Percentiles rank a stretch among this genome's conserved stretches.
Evolutionary conservation across 257 asterid species (phyloP).

Genomic region (Solanum piurae): DNA sequence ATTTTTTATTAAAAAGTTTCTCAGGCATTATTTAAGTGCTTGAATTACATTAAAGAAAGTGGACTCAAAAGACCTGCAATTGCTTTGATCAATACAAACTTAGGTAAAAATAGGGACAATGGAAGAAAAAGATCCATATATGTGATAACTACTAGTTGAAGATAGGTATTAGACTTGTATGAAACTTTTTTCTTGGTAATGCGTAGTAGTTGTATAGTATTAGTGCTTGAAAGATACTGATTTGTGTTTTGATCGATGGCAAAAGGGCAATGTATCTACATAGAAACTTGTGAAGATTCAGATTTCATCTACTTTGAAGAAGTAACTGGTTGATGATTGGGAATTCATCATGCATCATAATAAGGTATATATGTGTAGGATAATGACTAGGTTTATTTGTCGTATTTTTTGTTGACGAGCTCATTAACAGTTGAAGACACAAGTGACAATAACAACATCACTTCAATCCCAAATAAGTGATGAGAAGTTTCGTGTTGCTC

Average conservation of each 20-base stretch:
- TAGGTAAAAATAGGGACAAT: not conserved
- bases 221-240: not conserved
- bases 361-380: constrained; percentile 37
- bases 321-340: constrained; percentile 71
- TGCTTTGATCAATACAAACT: not conserved
- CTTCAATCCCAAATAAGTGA: not conserved
- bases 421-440: not conserved
- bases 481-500: not conserved
- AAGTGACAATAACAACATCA: not conserved
- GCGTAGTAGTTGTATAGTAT: not conserved
- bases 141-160: not conserved
- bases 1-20: not conserved
- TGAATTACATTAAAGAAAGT: not conserved
- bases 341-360: constrained; percentile 69
- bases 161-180: not conserved
- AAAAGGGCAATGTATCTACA: constrained; percentile 36
- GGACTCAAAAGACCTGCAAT: not conserved
- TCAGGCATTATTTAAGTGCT: not conserved
- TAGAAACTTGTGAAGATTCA: constrained; percentile 60
- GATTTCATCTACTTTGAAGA: constrained; percentile 63
- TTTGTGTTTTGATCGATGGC: not conserved
- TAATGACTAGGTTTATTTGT: not conserved
- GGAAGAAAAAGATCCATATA: not conserved
- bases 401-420: not conserved
- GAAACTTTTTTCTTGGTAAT: not conserved